Conservation (phyloP, 192 early-diverging fungal genomes). For the Backusella sp. region DNA sequence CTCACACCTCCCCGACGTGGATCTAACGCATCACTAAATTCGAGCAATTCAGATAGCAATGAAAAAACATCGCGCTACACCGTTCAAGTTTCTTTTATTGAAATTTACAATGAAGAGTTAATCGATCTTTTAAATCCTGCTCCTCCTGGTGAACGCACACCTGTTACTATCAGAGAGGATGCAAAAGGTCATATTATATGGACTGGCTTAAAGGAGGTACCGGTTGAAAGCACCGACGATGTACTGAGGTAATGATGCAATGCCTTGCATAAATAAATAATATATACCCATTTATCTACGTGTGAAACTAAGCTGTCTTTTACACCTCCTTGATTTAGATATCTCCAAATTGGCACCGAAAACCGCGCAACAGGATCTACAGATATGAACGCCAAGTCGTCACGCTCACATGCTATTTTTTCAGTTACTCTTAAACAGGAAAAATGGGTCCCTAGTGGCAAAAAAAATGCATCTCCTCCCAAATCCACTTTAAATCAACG, state of each 20-base stretch:
- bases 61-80: constrained; percentile 28
- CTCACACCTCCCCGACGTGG: constrained; percentile 1
- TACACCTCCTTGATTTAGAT: constrained; percentile 19
- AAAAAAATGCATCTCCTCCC: constrained; percentile 6
- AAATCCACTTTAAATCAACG: background rate
- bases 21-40: background rate
- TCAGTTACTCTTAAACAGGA: constrained; percentile 84
- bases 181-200: constrained; percentile 81
- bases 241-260: constrained; percentile 58
- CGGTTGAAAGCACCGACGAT: constrained; percentile 64
- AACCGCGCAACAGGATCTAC: constrained; percentile 90
- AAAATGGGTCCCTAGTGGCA: constrained; percentile 39
- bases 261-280: background rate
- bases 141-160: constrained; percentile 52
- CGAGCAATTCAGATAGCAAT: background rate
- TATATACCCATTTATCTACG: background rate
- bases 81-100: constrained; percentile 85
- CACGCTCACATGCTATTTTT: constrained; percentile 97
- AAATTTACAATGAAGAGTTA: constrained; percentile 97
- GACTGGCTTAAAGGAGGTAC: constrained; percentile 78
- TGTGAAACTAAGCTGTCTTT: background rate
- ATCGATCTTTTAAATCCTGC: constrained; percentile 85
- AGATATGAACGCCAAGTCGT: constrained; percentile 95
- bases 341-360: constrained; percentile 67
- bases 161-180: constrained; percentile 81